Base-by-base conservation (phyloP, 2,329 filamentous ascomycete genomes). In the Aspergillus melleus region DNA sequence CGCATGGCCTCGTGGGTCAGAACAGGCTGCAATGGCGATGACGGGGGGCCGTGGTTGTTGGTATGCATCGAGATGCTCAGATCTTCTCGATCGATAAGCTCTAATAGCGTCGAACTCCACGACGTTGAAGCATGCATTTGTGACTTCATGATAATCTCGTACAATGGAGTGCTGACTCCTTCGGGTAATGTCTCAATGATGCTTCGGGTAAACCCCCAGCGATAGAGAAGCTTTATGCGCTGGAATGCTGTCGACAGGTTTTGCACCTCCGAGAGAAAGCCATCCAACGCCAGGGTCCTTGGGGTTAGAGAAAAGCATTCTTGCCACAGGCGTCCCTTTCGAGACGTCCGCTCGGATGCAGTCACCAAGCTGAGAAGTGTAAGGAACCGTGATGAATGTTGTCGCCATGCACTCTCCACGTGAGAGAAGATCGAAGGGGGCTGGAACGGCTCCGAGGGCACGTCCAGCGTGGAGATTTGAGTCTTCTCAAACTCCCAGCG, bases 151-250 rank as follows among this genome's bases (percentile, higher is more conserved):
- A 98, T 92, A 5, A 89, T 88, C 76, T 98, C 93, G 71, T 90
- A 89, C 14, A 98, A 80, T 0, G 91, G 90, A 2, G 89, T 86
- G 56, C 90, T 84, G n/a, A 97, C 82, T 26, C 91, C 88, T 74
- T 96, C 92, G 1, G 95, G 94, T 1, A 98, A 80, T 0, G 90
- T 92, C 63, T 96, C 91, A 16, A 98, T 83, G 52, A 93, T 79
- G 24, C 84, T 80, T 10, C 70, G 67, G 22, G 74, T 75, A 51
- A 96, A 86, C 0, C 89, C 88, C 61, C 88, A 88, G 49, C 86
- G 80, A 60, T 88, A 83, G 77, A 97, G 88, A 24, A 88, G 82
- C 70, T 95, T 88, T 2, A 96, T 89, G 63, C 90, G 85, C 63
- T 88, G 84, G 5, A 84, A 79, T 29, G 82, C 81, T 54, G 80